A percentile compares a stretch with the other conserved stretches of the same genome.
Evolutionary conservation across 768 basidiomycete genomes (phyloP).

Genomic region (Pleurotus eryngii): DNA sequence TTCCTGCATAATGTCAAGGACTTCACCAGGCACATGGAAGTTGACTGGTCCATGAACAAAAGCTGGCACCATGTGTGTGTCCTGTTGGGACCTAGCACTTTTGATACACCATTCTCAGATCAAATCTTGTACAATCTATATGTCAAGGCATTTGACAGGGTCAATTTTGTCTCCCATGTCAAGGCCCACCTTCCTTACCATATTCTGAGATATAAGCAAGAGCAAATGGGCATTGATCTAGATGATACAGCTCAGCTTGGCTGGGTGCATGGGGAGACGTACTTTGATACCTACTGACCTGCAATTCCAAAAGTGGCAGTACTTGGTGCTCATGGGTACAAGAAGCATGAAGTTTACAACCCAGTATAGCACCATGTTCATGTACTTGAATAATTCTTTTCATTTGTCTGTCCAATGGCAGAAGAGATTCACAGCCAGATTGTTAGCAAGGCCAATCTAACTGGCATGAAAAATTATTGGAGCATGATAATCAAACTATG

Average conservation of each 20-base stretch:
- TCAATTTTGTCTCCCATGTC: slow-evolving; percentile 12
- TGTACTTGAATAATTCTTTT: slow-evolving; percentile 21
- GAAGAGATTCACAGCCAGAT: slow-evolving; percentile 16
- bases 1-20: too few species aligned
- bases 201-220: slow-evolving; percentile 21
- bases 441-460: slow-evolving; percentile 16
- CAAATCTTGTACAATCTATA: neutral
- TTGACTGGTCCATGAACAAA: too few species aligned
- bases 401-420: slow-evolving; percentile 24
- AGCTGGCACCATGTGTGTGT: too few species aligned
- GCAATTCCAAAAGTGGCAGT: slow-evolving; percentile 25
- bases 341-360: slow-evolving; percentile 18
- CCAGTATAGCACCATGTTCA: slow-evolving; percentile 20
- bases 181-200: slow-evolving; percentile 22
- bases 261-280: slow-evolving; percentile 19
- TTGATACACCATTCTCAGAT: neutral
- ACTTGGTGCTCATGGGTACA: slow-evolving; percentile 22
- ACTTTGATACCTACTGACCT: slow-evolving; percentile 18
- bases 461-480: slow-evolving; percentile 22
- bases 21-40: too few species aligned
- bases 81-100: too few species aligned
- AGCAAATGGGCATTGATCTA: slow-evolving; percentile 19
- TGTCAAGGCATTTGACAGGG: slow-evolving; percentile 12
- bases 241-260: slow-evolving; percentile 20
- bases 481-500: slow-evolving; percentile 17